phyloP scores from a whole-genome alignment of 257 asterid genomes.

The Asclepias syriaca region DNA sequence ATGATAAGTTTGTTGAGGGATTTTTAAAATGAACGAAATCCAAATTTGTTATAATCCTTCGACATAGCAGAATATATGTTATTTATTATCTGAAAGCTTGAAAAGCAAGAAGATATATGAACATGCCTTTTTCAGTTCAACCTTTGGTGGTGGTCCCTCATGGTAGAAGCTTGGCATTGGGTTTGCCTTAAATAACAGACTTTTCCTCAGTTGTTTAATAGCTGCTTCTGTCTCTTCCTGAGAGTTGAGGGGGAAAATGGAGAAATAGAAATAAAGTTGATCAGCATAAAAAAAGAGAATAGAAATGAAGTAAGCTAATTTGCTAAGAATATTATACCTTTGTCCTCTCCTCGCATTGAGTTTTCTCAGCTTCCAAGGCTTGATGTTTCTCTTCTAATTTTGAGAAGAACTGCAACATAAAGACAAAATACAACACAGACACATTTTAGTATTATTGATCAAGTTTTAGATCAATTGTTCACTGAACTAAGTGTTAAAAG shows the following conservation, averaged over 20 bases:
- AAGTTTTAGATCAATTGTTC: conserved; percentile 1
- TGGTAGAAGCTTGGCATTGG: conserved; percentile 96
- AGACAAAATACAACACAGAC: conserved; percentile 4
- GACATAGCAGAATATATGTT: neutral
- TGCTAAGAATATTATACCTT: conserved; percentile 42
- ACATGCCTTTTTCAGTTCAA: conserved; percentile 70
- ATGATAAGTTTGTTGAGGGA: neutral
- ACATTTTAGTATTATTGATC: neutral
- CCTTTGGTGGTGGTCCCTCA: conserved; percentile 78
- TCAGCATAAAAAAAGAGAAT: neutral
- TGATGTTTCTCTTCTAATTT: conserved; percentile 82
- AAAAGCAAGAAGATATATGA: neutral
- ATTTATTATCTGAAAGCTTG: conserved; percentile 2
- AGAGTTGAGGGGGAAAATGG: conserved; percentile 15
- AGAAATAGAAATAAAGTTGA: conserved; percentile 1
- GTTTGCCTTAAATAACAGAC: conserved; percentile 70
- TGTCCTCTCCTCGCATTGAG: conserved; percentile 57
- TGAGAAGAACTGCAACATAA: conserved; percentile 45
- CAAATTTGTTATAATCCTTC: neutral
- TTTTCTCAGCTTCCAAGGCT: conserved; percentile 73
- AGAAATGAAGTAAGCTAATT: neutral
- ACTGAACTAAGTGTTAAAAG: neutral
- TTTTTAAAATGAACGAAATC: neutral
- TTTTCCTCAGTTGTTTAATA: conserved; percentile 69
- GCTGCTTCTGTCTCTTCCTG: conserved; percentile 78